These are phyloP conservation scores for Globisporangium viniferum DNA, from an alignment of 352 stramenopile genomes.

Conservation along the genomic window DNA sequence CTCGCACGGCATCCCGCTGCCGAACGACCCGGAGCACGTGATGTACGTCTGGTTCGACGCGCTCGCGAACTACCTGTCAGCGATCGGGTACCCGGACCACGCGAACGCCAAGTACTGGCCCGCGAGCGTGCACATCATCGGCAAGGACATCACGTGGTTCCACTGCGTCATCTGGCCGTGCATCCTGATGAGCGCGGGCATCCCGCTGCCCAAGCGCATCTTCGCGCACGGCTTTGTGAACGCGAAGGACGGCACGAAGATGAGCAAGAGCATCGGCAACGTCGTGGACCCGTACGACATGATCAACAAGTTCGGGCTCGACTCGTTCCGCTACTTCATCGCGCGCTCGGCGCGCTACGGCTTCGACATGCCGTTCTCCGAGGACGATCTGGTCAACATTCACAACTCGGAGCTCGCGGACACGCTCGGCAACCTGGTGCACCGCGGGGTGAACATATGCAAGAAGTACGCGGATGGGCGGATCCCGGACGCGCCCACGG, in stretches of 20 bases:
- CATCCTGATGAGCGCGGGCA: slow-evolving; percentile 96
- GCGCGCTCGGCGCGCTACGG: slow-evolving; percentile 92
- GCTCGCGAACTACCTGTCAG: slow-evolving; percentile 98
- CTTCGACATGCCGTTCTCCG: slow-evolving; percentile 93
- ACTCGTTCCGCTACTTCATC: slow-evolving; percentile 96
- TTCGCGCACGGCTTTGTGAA: slow-evolving; percentile 98
- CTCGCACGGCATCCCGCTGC: slow-evolving; percentile 91
- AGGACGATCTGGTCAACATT: slow-evolving; percentile 94
- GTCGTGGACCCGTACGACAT: slow-evolving; percentile 97
- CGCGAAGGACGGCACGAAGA: slow-evolving; percentile 98
- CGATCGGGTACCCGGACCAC: slow-evolving; percentile 91
- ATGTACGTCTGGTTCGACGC: slow-evolving; percentile 99
- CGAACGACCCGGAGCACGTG: slow-evolving; percentile 94
- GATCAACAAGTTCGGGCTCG: slow-evolving; percentile 90
- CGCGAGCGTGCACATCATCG: slow-evolving; percentile 84
- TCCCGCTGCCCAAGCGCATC: slow-evolving; percentile 92
- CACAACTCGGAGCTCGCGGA: slow-evolving; percentile 96
- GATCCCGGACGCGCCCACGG: slow-evolving; percentile 52
- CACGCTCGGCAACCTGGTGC: slow-evolving; percentile 94
- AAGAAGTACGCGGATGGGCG: slow-evolving; percentile 93
- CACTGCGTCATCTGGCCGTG: slow-evolving; percentile 99
- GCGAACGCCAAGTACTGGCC: slow-evolving; percentile 78
- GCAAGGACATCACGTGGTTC: slow-evolving; percentile 99
- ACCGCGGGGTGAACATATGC: slow-evolving; percentile 95
- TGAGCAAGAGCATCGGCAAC: slow-evolving; percentile 99